phyloP scores from a whole-genome alignment of 106 monocot genomes.

The Dendrobium huoshanense region DNA sequence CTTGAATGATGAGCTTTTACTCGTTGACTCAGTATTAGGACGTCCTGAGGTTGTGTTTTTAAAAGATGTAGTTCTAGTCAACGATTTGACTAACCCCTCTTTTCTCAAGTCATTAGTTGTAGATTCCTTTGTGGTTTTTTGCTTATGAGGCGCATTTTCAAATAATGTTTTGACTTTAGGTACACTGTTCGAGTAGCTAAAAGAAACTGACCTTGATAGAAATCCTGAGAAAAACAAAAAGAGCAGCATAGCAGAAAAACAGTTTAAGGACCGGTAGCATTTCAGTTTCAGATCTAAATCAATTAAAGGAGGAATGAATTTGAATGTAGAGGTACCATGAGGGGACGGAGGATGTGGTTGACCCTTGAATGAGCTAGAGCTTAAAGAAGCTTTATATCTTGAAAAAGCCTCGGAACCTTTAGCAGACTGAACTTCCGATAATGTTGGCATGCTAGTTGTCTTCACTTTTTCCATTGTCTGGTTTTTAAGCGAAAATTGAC shows the following conservation, averaged over 20 bases:
- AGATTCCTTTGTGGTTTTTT: slow-evolving; percentile 31
- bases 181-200: slow-evolving; percentile 34
- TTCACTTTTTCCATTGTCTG: slow-evolving; percentile 27
- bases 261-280: not conserved
- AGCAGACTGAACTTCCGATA: slow-evolving; percentile 14
- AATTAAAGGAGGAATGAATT: not conserved
- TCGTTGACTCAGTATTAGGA: slow-evolving; percentile 20
- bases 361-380: slow-evolving; percentile 11
- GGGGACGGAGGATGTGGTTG: slow-evolving; percentile 13
- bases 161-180: slow-evolving; percentile 44
- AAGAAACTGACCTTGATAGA: slow-evolving; percentile 53
- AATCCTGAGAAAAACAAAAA: slow-evolving; percentile 22
- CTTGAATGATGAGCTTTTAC: slow-evolving; percentile 23
- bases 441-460: not conserved
- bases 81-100: slow-evolving; percentile 14
- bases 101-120: slow-evolving; percentile 29
- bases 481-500: slow-evolving; percentile 35
- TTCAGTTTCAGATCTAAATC: not conserved
- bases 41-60: slow-evolving; percentile 20
- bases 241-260: not conserved
- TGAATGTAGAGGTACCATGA: slow-evolving; percentile 21
- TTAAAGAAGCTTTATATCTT: slow-evolving; percentile 8
- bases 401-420: slow-evolving; percentile 14
- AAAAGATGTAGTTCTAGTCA: slow-evolving; percentile 56
- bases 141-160: slow-evolving; percentile 37